Conservation (phyloP, 1,284 basidiomycete genomes). For the Leccinum solheimii region DNA sequence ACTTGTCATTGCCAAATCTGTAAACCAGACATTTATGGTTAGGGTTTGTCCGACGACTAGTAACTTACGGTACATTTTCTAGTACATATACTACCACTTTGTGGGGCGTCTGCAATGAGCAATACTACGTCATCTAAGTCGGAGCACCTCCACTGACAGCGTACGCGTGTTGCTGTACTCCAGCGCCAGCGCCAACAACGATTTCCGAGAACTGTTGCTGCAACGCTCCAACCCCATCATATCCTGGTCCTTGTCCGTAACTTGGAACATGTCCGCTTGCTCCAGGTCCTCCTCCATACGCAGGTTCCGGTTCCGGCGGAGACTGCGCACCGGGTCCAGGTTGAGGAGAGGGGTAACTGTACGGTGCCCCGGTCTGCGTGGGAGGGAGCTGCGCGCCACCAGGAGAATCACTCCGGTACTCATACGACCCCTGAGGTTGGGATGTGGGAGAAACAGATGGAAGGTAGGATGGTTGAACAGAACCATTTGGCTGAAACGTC, state of each 20-base stretch:
- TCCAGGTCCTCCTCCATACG: conserved; percentile 26
- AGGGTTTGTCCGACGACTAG: conserved; percentile 20
- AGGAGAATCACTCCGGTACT: conserved; percentile 19
- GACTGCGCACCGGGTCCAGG: conserved; percentile 16
- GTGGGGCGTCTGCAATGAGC: background rate
- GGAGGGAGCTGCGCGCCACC: background rate
- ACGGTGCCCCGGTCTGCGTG: conserved; percentile 14
- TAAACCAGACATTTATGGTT: conserved; percentile 17
- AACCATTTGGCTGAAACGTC: conserved; percentile 14
- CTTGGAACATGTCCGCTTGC: conserved; percentile 21
- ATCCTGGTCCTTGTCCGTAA: conserved; percentile 22
- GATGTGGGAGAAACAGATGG: conserved; percentile 1
- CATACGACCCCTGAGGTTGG: conserved; percentile 27
- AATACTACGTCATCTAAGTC: conserved; percentile 10
- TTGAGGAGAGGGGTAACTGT: conserved; percentile 21
- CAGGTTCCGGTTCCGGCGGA: conserved; percentile 11
- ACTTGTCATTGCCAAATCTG: background rate
- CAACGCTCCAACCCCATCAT: conserved; percentile 25
- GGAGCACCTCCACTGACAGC: conserved; percentile 22
- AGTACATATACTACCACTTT: background rate
- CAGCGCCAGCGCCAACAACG: conserved; percentile 26
- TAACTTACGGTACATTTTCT: conserved; percentile 1
- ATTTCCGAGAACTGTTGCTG: conserved; percentile 37
- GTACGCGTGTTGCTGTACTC: conserved; percentile 27
- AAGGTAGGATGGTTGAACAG: conserved; percentile 22